Percentiles rank a stretch among this genome's conserved stretches.
Evolutionary conservation across 495 filamentous ascomycete genomes (phyloP).

Genomic region (Podospora didyma): DNA sequence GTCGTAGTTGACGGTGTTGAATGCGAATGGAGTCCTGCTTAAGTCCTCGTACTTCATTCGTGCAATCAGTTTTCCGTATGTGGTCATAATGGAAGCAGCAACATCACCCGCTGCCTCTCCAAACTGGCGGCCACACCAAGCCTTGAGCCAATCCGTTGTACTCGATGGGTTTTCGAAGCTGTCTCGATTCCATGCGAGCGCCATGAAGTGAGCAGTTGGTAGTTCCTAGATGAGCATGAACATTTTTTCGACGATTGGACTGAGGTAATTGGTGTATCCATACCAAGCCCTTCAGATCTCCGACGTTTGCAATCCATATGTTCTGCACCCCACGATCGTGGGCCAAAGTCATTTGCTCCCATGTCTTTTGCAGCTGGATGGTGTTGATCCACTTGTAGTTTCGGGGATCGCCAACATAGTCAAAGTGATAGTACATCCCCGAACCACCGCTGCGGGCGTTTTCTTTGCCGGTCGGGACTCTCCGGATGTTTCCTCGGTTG

Average conservation of each 20-base stretch:
- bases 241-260: not conserved
- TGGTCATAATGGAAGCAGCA: conserved; percentile 45
- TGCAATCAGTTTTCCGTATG: conserved; percentile 52
- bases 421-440: conserved; percentile 66
- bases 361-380: conserved; percentile 54
- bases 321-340: conserved; percentile 51
- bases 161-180: conserved; percentile 39
- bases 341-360: conserved; percentile 49
- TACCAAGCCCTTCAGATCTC: conserved; percentile 59
- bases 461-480: conserved; percentile 56
- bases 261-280: not conserved
- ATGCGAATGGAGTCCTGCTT: conserved; percentile 48
- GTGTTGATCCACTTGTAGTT: conserved; percentile 65
- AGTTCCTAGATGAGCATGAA: conserved; percentile 29
- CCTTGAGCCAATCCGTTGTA: conserved; percentile 43
- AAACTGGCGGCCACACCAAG: conserved; percentile 40
- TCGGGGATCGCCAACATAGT: conserved; percentile 57
- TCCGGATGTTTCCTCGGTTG: conserved; percentile 59
- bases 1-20: conserved; percentile 56
- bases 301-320: conserved; percentile 67
- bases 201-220: conserved; percentile 56
- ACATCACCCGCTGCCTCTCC: conserved; percentile 33
- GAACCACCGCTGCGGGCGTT: conserved; percentile 50
- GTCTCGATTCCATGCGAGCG: conserved; percentile 55
- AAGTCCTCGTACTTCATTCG: conserved; percentile 59